phyloP scores from a whole-genome alignment of 768 basidiomycete species.

The Inosperma sp. region DNA sequence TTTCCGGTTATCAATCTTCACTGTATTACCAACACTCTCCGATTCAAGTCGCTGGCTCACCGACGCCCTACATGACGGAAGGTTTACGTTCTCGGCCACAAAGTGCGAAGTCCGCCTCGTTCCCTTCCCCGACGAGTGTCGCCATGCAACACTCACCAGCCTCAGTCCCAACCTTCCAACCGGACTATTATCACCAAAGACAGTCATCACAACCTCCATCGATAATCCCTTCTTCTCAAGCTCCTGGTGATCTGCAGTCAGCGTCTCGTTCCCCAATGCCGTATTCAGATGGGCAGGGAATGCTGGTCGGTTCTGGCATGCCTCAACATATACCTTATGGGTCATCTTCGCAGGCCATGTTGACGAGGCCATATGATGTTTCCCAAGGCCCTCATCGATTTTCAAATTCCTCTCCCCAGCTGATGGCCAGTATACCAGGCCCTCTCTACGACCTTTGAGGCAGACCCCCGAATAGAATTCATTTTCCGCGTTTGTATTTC shows the following conservation, averaged over 20 bases:
- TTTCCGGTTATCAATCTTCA: too few relatives aligned
- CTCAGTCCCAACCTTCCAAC: background rate
- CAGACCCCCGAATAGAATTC: too few relatives aligned
- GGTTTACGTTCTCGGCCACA: conserved; percentile 1
- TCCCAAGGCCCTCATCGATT: conserved; percentile 1
- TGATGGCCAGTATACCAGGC: conserved; percentile 3
- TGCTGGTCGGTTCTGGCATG: conserved; percentile 2
- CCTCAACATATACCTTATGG: conserved; percentile 1
- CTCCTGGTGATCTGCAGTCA: conserved; percentile 2
- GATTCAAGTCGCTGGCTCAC: conserved; percentile 7
- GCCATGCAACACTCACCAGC: conserved; percentile 2
- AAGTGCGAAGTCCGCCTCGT: background rate
- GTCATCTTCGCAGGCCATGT: background rate
- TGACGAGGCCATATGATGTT: conserved; percentile 1
- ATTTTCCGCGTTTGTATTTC: too few relatives aligned
- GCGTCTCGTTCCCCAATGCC: conserved; percentile 2
- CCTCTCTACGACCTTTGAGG: conserved; percentile 5
- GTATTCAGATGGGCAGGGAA: background rate
- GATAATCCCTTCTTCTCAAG: conserved; percentile 4
- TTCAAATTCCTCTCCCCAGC: background rate
- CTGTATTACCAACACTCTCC: conserved; percentile 5
- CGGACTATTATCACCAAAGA: background rate
- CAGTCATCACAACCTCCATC: conserved; percentile 2
- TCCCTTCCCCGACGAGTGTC: background rate
- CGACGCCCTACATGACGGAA: conserved; percentile 1